Base-by-base conservation (phyloP, 495 filamentous ascomycete genomes). In the Echria macrotheca region DNA sequence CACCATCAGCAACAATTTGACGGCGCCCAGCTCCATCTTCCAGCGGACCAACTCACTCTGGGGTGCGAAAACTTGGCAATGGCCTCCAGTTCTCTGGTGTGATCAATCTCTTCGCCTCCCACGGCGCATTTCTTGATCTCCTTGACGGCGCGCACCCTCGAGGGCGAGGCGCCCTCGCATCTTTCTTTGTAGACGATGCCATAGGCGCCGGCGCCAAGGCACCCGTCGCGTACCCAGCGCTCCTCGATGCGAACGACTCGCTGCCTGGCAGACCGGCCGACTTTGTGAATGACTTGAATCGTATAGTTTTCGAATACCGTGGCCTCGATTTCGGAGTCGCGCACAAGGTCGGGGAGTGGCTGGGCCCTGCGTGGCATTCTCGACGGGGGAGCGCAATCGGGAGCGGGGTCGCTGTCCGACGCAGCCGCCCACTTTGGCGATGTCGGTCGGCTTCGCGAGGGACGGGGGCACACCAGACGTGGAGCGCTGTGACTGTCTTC, bases 31-130 rank as follows among this genome's bases (percentile, higher is more conserved):
- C 11, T 9, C 1, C 3, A 40, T n/a, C n/a, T n/a, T n/a, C n/a
- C n/a, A n/a, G 33, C n/a, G 3, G 47, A n/a, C 14, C 28, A 12
- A 49, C 38, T 7, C 23, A 44, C 48, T 24, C 22, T 53, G n/a
- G 50, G 50, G 21, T 53, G 25, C 1, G 50, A 53, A 37, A 53
- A 53, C 22, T 53, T 53, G 44, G 45, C 44, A 36, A 53, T 53
- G 14, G 50, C 44, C 37, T 53, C 50, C 24, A 53, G 37, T 26
- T 53, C 50, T 14, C 50, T 25, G 0, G 18, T 48, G 15, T 53
- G 45, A 15, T 53, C 50, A 14, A 53, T 32, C 21, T 47, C 36
- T 17, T 53, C 35, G 9, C 37, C 50, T 1, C 28, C 18, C 0
- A 42, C 28, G 11, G 48, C 29, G 25, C 10, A 19, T 17, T 47